Evolutionary conservation across 345 rosid species (phyloP).

Genomic region (Moricandia arvensis): DNA sequence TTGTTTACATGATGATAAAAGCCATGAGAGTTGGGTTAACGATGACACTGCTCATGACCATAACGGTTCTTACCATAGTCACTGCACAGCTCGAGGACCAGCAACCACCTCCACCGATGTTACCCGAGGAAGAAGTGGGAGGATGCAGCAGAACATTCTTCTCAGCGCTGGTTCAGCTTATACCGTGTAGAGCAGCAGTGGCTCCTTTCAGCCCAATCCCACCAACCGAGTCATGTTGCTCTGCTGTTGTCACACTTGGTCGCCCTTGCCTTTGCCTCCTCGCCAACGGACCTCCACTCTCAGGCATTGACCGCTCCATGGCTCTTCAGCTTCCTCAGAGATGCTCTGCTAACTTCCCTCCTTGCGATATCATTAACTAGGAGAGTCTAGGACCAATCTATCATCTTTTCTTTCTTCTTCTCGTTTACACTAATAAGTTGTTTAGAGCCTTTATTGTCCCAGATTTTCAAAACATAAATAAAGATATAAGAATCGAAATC

Average conservation of each 20-base stretch:
- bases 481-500: slow-evolving; percentile 9
- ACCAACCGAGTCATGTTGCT: slow-evolving; percentile 78
- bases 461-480: slow-evolving; percentile 20
- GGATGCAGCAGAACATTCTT: slow-evolving; percentile 76
- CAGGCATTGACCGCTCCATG: slow-evolving; percentile 82
- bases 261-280: slow-evolving; percentile 75
- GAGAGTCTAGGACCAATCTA: slow-evolving; percentile 7
- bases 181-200: slow-evolving; percentile 85
- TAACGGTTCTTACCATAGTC: slow-evolving; percentile 18
- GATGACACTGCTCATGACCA: slow-evolving; percentile 12
- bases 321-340: slow-evolving; percentile 78
- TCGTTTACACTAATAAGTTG: slow-evolving; percentile 11
- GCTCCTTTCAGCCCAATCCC: slow-evolving; percentile 80
- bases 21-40: slow-evolving; percentile 11
- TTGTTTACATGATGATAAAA: slow-evolving; percentile 7
- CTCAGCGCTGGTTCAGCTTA: slow-evolving; percentile 72
- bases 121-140: slow-evolving; percentile 34
- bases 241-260: slow-evolving; percentile 67
- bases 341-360: slow-evolving; percentile 76
- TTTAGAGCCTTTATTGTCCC: slow-evolving; percentile 4
- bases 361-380: slow-evolving; percentile 50
- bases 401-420: background rate
- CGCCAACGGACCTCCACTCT: slow-evolving; percentile 80
- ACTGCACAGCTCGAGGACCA: slow-evolving; percentile 33
- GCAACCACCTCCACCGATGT: slow-evolving; percentile 36